Percentiles rank a stretch among this genome's conserved stretches.
Evolutionary conservation across 2,329 filamentous ascomycete species (phyloP).

Genomic region (Xylariaceae sp.): DNA sequence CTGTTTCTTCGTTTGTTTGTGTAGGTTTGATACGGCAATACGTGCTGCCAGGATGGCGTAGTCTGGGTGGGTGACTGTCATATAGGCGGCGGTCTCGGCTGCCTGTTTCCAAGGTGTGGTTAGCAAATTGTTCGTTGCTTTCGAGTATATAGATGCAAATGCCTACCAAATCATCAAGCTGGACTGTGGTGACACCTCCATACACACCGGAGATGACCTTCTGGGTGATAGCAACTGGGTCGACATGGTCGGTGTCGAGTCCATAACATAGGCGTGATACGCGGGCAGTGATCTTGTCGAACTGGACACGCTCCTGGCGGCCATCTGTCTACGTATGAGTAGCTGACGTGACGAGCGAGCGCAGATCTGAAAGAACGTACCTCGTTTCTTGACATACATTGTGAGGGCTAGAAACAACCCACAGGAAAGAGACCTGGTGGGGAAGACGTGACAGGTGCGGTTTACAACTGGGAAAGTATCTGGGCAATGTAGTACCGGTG

Average conservation of each 20-base stretch:
- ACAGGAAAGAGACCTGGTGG: slow-evolving; percentile 16
- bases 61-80: slow-evolving; percentile 98
- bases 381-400: slow-evolving; percentile 63
- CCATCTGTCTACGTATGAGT: slow-evolving; percentile 61
- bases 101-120: slow-evolving; percentile 54
- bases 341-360: background rate
- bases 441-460: slow-evolving; percentile 1
- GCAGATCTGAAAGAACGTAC: slow-evolving; percentile 40
- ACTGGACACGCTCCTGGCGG: slow-evolving; percentile 99
- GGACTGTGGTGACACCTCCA: slow-evolving; percentile 92
- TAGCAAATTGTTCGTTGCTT: slow-evolving; percentile 18
- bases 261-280: slow-evolving; percentile 97
- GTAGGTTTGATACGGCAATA: slow-evolving; percentile 97
- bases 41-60: slow-evolving; percentile 97
- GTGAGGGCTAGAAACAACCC: slow-evolving; percentile 30
- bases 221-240: slow-evolving; percentile 96
- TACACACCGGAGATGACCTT: slow-evolving; percentile 99
- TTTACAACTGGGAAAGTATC: background rate
- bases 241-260: slow-evolving; percentile 89
- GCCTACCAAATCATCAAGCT: slow-evolving; percentile 93
- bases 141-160: background rate
- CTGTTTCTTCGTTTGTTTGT: slow-evolving; percentile 99
- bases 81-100: slow-evolving; percentile 97
- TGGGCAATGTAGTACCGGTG: background rate
- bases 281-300: slow-evolving; percentile 99